phyloP scores from a whole-genome alignment of 345 rosid species.

The Moricandia arvensis region DNA sequence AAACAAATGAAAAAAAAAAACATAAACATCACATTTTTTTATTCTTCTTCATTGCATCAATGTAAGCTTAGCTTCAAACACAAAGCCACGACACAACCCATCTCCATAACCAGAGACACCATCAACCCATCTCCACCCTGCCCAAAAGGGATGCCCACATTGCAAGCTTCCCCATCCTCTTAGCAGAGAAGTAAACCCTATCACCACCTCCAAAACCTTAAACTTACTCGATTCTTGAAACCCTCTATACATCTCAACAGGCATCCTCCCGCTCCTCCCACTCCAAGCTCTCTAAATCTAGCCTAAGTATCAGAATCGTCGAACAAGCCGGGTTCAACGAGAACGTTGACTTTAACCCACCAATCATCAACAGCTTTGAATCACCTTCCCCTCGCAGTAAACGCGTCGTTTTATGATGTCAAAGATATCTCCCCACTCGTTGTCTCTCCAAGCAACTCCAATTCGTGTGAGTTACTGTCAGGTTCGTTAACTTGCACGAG shows the following conservation, averaged over 20 bases:
- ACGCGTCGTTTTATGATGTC: conserved; percentile 82
- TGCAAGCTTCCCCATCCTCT: conserved; percentile 66
- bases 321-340: conserved; percentile 77
- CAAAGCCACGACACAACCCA: conserved; percentile 72
- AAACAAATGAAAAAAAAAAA: conserved; percentile 3
- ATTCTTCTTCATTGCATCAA: conserved; percentile 40
- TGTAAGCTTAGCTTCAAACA: conserved; percentile 59
- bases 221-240: conserved; percentile 77
- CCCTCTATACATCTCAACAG: conserved; percentile 64
- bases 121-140: conserved; percentile 84
- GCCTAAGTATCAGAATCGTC: conserved; percentile 69
- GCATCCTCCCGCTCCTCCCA: conserved; percentile 94
- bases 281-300: conserved; percentile 76
- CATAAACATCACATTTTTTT: not conserved
- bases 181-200: conserved; percentile 75
- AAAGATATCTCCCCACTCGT: conserved; percentile 83
- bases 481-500: conserved; percentile 45
- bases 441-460: conserved; percentile 77
- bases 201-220: conserved; percentile 87
- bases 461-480: conserved; percentile 42
- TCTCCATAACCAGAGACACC: conserved; percentile 64
- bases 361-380: conserved; percentile 63
- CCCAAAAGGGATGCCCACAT: conserved; percentile 67
- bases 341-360: conserved; percentile 69
- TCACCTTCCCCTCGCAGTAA: conserved; percentile 59